Evolutionary conservation across 352 stramenopile genomes (phyloP), one percentile per base, ranked within the genome.

Genomic region (Phytophthora citricola): DNA sequence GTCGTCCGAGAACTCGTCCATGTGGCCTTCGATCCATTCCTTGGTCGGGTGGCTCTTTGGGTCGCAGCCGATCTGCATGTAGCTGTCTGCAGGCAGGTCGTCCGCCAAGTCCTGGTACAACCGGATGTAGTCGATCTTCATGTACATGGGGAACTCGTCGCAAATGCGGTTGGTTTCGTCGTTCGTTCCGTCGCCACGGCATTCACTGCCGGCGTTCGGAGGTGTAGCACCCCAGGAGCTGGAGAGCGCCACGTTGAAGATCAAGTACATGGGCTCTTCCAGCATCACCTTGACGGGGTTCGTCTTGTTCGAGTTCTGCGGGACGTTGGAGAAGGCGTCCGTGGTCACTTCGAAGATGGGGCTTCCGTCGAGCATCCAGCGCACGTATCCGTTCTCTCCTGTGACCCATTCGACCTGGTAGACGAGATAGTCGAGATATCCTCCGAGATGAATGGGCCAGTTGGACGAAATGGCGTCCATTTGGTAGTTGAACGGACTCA

Each of bases 241-340:
- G 6, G 90, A 97, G 15, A 98, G 73, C 4, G 94, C 94, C 8
- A 97, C 96, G 78, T 98, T 98, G 46, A 98, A 78, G 40, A 98
- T 87, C 22, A 98, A 51, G 63, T 97, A 98, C 80, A 96, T 97
- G 5, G 95, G 95, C 69, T 98, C 95, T 47, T 93, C 82, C 10
- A 92, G 50, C 81, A 89, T 88, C 20, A 90, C 58, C 49, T 90
- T 92, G 17, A 75, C 63, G 2, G 81, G 81, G 29, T 92, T 92
- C 6, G 45, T 58, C 14, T 71, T 84, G 26, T 60, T 64, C 0
- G 31, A 38, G 53, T 85, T 76, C 52, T 91, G 83, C 14, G 81
- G 78, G 0, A 86, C 71, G 5, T 88, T 80, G 3, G 71, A 71
- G 52, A 91, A 78, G 6, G 83, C 60, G 0, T 86, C 70, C 1